Conservation (phyloP, 371 early-diverging fungal species). For the Rhizopus delemar region DNA sequence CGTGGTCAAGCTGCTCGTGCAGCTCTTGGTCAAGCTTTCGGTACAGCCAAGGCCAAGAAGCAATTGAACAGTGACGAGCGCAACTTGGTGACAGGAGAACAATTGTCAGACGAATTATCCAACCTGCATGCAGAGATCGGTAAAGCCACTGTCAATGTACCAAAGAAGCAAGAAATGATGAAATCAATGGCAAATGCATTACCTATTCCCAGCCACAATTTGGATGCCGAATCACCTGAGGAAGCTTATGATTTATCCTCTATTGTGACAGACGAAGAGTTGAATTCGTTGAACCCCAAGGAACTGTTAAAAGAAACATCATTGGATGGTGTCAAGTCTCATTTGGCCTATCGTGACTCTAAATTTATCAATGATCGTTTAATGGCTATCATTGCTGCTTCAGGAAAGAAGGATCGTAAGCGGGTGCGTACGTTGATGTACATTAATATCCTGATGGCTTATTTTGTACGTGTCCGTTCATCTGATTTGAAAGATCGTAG, state of each 20-base stretch:
- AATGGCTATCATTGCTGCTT: constrained; percentile 42
- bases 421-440: constrained; percentile 68
- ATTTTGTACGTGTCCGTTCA: constrained; percentile 53
- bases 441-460: constrained; percentile 73
- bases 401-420: constrained; percentile 65
- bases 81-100: constrained; percentile 68
- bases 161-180: constrained; percentile 55
- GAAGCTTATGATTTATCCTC: constrained; percentile 76
- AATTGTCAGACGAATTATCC: constrained; percentile 60
- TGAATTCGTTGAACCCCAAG: constrained; percentile 60
- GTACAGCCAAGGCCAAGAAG: constrained; percentile 83
- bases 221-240: constrained; percentile 62
- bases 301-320: constrained; percentile 51
- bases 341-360: constrained; percentile 52
- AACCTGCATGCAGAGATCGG: constrained; percentile 62
- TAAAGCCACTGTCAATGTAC: constrained; percentile 52
- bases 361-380: constrained; percentile 53
- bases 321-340: constrained; percentile 34
- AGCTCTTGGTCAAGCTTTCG: constrained; percentile 86
- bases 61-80: constrained; percentile 78
- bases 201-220: constrained; percentile 74
- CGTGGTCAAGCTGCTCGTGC: constrained; percentile 57
- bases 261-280: constrained; percentile 64
- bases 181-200: constrained; percentile 54
- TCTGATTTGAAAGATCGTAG: constrained; percentile 55